phyloP scores from a whole-genome alignment of 257 asterid genomes.

The Solanum corneliomulleri region DNA sequence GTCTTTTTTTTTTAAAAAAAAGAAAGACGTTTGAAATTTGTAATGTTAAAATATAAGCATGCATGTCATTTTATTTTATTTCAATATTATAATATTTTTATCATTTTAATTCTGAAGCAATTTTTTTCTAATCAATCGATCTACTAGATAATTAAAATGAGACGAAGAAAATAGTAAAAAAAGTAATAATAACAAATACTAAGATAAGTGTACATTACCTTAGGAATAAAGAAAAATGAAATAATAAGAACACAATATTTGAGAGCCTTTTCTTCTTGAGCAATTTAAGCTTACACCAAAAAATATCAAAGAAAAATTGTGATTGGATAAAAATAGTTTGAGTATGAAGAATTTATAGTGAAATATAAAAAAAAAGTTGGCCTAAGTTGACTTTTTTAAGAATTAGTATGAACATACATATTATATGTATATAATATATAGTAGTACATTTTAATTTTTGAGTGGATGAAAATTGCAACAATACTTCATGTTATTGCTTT shows the following conservation, averaged over 20 bases:
- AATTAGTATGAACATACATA: slow-evolving; percentile 2
- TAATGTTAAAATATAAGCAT: not conserved
- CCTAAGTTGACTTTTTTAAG: slow-evolving; percentile 39
- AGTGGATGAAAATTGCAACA: slow-evolving; percentile 19
- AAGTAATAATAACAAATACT: not conserved
- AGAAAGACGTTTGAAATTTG: not conserved
- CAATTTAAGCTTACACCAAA: slow-evolving; percentile 27
- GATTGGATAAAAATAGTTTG: slow-evolving; percentile 7
- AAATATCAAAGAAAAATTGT: not conserved
- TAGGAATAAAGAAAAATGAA: not conserved
- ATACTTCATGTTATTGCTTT: slow-evolving; percentile 27
- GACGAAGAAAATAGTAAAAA: not conserved
- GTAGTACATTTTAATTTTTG: not conserved
- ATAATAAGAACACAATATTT: not conserved
- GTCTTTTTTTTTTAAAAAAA: no score
- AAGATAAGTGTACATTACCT: not conserved
- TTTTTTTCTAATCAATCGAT: not conserved
- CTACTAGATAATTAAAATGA: not conserved
- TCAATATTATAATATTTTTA: no score
- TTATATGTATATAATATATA: not conserved
- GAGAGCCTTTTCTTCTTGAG: slow-evolving; percentile 51
- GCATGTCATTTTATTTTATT: not conserved
- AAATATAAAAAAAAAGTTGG: slow-evolving; percentile 1
- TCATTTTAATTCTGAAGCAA: no score
- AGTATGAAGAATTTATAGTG: slow-evolving; percentile 16